Conservation (phyloP, 176 grass and related monocot species). For the Neostapfia colusana region DNA sequence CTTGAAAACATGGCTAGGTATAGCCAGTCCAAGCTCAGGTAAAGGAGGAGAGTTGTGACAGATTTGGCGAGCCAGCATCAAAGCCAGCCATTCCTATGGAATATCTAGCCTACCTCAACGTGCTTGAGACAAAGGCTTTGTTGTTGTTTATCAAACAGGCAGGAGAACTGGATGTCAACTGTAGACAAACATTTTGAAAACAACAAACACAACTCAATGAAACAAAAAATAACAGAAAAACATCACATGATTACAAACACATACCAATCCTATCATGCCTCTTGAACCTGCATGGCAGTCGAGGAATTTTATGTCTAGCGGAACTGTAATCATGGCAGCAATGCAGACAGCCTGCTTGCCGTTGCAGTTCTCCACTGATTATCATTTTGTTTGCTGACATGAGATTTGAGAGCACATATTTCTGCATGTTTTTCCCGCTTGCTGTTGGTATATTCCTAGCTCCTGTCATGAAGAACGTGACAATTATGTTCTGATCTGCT, state of each 20-base stretch:
- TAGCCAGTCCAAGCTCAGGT: too few species aligned
- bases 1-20: too few species aligned
- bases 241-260: not conserved
- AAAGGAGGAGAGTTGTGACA: too few species aligned
- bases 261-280: not conserved
- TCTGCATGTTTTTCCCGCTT: not conserved
- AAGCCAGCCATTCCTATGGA: too few species aligned
- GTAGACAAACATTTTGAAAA: not conserved
- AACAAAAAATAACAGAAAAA: not conserved
- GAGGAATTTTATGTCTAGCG: not conserved
- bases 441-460: not conserved
- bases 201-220: not conserved
- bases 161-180: not conserved
- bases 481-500: not conserved
- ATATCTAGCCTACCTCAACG: too few species aligned
- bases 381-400: not conserved
- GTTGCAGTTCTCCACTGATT: not conserved
- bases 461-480: not conserved
- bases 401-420: not conserved
- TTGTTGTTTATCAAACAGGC: not conserved
- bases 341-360: not conserved
- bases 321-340: not conserved
- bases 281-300: not conserved
- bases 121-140: too few species aligned
- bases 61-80: too few species aligned